A percentile compares a stretch with the other conserved stretches of the same genome.
Evolutionary conservation across 2,329 filamentous ascomycete species (phyloP).

Genomic region (Calonectria hawksworthii): DNA sequence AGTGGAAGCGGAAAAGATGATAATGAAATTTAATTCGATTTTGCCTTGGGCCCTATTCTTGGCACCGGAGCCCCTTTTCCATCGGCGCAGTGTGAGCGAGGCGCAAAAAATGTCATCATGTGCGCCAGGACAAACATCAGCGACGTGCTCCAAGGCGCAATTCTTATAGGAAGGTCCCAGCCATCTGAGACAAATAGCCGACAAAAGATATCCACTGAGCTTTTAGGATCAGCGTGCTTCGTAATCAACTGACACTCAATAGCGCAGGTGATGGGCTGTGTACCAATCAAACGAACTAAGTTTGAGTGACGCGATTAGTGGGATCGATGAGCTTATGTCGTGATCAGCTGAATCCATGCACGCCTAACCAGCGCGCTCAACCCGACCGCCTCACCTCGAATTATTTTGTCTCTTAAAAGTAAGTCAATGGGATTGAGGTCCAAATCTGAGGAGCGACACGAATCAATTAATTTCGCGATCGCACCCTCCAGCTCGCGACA

Average conservation of each 20-base stretch:
- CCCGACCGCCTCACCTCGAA: not conserved
- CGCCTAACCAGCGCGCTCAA: not conserved
- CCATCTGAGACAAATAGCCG: not conserved
- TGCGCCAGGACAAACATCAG: not conserved
- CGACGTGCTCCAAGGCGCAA: not conserved
- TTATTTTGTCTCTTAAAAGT: not conserved
- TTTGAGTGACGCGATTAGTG: conserved; percentile 38
- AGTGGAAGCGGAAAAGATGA: not conserved
- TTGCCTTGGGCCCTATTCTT: not conserved
- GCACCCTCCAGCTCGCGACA: not conserved
- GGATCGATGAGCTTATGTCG: conserved; percentile 31
- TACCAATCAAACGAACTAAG: not conserved
- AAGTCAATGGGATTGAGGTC: not conserved
- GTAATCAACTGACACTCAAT: conserved; percentile 1
- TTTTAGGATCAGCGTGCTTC: not conserved
- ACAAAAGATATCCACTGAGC: not conserved
- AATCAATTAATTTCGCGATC: not conserved
- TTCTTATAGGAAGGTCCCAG: not conserved
- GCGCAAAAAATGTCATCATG: not conserved
- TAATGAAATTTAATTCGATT: not conserved
- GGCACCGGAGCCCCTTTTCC: not conserved
- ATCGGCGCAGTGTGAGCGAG: not conserved
- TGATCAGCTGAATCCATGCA: not conserved
- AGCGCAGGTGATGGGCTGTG: not conserved
- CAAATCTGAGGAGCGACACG: not conserved